Percentiles rank a stretch among this genome's conserved stretches.
phyloP scores from a whole-genome alignment of 192 early-diverging fungal genomes.

The Piromyces finnis region DNA sequence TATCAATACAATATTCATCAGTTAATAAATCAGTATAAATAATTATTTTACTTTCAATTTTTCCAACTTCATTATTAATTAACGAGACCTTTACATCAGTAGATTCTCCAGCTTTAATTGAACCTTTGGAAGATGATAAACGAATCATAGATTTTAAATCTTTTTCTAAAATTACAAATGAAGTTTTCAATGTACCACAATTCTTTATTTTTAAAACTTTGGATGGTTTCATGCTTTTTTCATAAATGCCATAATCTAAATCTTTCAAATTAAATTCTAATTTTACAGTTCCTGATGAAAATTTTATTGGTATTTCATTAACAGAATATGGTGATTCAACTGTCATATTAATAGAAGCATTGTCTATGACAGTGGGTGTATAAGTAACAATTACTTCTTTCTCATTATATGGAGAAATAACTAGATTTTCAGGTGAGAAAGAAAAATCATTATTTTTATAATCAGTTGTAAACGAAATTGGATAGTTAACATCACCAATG shows the following conservation, averaged over 20 bases:
- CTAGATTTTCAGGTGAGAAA: constrained; percentile 26
- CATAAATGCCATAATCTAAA: constrained; percentile 49
- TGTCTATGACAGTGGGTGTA: constrained; percentile 24
- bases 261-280: constrained; percentile 22
- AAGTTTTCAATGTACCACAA: constrained; percentile 30
- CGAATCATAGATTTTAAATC: constrained; percentile 28
- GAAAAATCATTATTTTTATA: constrained; percentile 25
- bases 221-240: constrained; percentile 20
- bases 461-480: constrained; percentile 34
- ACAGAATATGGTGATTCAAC: constrained; percentile 35
- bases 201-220: constrained; percentile 22
- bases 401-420: constrained; percentile 35
- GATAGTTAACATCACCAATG: constrained; percentile 49
- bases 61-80: constrained; percentile 21
- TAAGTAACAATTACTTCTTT: constrained; percentile 25
- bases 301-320: constrained; percentile 30
- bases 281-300: constrained; percentile 30
- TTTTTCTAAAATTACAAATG: constrained; percentile 21
- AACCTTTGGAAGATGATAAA: constrained; percentile 20
- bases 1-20: constrained; percentile 20
- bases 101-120: constrained; percentile 16
- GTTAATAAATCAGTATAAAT: constrained; percentile 34
- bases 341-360: constrained; percentile 19
- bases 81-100: constrained; percentile 24
- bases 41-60: constrained; percentile 25